These are phyloP conservation scores for Boletus barrowsii DNA, from an alignment of 768 basidiomycete genomes.

Conservation along the genomic window DNA sequence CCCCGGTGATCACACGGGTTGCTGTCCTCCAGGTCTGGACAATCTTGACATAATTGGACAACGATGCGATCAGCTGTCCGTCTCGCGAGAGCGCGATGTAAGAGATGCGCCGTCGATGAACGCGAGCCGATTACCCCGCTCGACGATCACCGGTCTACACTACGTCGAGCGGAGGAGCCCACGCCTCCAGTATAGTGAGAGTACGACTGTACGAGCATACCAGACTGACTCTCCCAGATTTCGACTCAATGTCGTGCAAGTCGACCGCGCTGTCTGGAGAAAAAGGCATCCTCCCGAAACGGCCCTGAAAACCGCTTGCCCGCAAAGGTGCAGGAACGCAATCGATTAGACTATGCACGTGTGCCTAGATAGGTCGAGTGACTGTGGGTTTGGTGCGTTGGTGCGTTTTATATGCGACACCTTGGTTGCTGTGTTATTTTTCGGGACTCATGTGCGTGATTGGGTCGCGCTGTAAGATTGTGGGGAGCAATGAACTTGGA, in stretches of 20 bases:
- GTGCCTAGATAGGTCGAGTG: constrained; percentile 2
- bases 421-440: neutral
- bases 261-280: constrained; percentile 1
- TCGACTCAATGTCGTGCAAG: neutral
- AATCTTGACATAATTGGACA: constrained; percentile 10
- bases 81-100: constrained; percentile 10
- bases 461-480: no score
- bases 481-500: no score
- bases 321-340: constrained; percentile 1
- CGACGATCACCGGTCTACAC: no score
- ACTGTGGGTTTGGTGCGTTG: neutral
- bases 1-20: constrained; percentile 3
- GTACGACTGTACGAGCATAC: neutral
- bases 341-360: neutral
- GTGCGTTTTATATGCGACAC: neutral
- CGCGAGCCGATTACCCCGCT: neutral
- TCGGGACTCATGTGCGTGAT: no score
- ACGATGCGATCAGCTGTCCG: constrained; percentile 7
- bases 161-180: neutral
- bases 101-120: constrained; percentile 5
- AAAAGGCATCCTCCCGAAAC: neutral
- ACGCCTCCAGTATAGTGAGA: neutral
- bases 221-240: neutral
- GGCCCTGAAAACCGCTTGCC: neutral
- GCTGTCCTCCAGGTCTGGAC: constrained; percentile 12